These are phyloP conservation scores for Capsicum rhomboideum DNA, from an alignment of 257 asterid genomes.

Conservation along the genomic window DNA sequence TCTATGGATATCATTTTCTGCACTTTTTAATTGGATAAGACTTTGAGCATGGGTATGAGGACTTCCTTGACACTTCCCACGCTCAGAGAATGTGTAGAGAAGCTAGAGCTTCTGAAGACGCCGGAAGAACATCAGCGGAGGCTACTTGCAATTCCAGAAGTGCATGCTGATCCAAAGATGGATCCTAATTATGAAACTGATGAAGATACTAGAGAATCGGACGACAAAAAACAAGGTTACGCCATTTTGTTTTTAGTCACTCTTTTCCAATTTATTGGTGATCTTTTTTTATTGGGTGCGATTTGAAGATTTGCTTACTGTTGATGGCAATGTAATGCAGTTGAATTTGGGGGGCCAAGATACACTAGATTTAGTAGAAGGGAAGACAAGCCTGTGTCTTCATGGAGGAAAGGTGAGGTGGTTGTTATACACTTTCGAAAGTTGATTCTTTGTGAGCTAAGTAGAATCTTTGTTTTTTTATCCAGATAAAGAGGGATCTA, in stretches of 20 bases:
- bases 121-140: constrained; percentile 73
- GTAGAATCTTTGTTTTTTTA: constrained; percentile 7
- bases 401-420: not conserved
- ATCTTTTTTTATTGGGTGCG: not conserved
- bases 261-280: not conserved
- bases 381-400: not conserved
- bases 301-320: not conserved
- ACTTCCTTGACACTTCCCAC: constrained; percentile 68
- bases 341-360: not conserved
- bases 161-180: constrained; percentile 82
- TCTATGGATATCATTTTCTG: not conserved
- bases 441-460: constrained; percentile 6
- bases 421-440: not conserved
- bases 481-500: constrained; percentile 55
- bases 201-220: constrained; percentile 35
- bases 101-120: constrained; percentile 51
- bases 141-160: constrained; percentile 53
- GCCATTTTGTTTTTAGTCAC: not conserved
- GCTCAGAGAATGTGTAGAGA: constrained; percentile 57
- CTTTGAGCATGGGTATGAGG: constrained; percentile 4
- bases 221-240: constrained; percentile 36
- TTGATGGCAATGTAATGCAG: constrained; percentile 4
- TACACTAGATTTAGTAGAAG: not conserved
- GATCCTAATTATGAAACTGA: constrained; percentile 68
- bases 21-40: not conserved